phyloP scores from a whole-genome alignment of 371 early-diverging fungal species.

The Lichtheimia corymbifera region DNA sequence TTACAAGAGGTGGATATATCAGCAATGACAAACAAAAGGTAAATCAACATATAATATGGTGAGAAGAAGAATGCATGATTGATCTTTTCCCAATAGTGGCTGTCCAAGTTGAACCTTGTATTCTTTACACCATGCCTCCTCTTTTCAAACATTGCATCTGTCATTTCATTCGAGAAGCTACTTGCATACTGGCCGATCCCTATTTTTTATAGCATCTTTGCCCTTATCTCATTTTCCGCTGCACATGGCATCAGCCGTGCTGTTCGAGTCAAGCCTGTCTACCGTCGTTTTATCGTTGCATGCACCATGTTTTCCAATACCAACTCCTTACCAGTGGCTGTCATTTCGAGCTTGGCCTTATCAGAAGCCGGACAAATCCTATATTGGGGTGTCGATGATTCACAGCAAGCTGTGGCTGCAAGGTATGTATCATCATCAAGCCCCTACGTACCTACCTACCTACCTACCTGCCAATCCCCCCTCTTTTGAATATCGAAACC shows the following conservation, averaged over 20 bases:
- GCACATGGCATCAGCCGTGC: conserved; percentile 37
- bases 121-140: conserved; percentile 71
- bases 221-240: conserved; percentile 18
- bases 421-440: conserved; percentile 43
- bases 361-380: conserved; percentile 64
- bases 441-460: too few relatives aligned
- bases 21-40: conserved; percentile 60
- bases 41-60: not conserved
- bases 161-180: conserved; percentile 59
- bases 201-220: conserved; percentile 58
- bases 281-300: conserved; percentile 64
- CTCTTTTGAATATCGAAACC: too few relatives aligned
- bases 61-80: not conserved
- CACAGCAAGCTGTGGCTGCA: conserved; percentile 61
- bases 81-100: conserved; percentile 30
- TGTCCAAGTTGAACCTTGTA: conserved; percentile 63
- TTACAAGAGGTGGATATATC: conserved; percentile 54
- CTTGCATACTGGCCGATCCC: conserved; percentile 76
- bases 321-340: conserved; percentile 73
- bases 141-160: conserved; percentile 69
- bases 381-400: conserved; percentile 62
- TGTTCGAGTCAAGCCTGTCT: conserved; percentile 47
- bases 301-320: conserved; percentile 74
- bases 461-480: too few relatives aligned
- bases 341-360: conserved; percentile 70